phyloP scores from a whole-genome alignment of 352 stramenopile species.

The Phytophthora fragariaefolia region DNA sequence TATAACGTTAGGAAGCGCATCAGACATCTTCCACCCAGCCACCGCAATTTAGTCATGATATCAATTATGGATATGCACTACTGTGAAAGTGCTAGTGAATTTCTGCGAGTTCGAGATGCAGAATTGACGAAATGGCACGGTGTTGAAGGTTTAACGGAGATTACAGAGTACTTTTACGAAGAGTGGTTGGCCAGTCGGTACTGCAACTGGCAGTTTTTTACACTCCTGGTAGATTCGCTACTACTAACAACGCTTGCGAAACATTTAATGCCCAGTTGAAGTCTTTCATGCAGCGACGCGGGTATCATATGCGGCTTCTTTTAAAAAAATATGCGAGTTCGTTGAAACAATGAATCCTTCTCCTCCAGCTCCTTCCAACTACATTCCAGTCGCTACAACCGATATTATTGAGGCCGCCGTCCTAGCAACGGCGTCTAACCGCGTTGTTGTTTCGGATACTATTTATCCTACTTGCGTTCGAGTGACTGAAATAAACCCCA shows the following conservation, averaged over 20 bases:
- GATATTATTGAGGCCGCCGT: not conserved
- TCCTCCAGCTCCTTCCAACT: not conserved
- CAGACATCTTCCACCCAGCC: not conserved
- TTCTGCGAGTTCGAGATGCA: not conserved
- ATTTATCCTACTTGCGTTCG: too few species aligned
- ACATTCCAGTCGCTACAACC: not conserved
- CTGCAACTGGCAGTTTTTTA: not conserved
- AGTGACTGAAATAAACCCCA: too few species aligned
- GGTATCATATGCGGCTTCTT: not conserved
- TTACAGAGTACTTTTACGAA: not conserved
- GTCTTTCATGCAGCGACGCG: not conserved
- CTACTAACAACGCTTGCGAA: not conserved
- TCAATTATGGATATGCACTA: not conserved
- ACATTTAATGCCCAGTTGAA: not conserved
- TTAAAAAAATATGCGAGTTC: not conserved
- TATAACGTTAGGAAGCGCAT: not conserved
- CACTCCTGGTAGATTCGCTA: not conserved
- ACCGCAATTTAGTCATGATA: not conserved
- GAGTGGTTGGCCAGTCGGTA: not conserved
- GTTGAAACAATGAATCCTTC: not conserved
- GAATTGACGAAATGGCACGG: not conserved
- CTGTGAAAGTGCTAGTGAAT: not conserved
- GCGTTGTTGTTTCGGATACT: not conserved
- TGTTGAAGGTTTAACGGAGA: not conserved
- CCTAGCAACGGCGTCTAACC: not conserved